Evolutionary conservation across 306 rosid genomes (phyloP).

Genomic region (Lathyrus aphaca): DNA sequence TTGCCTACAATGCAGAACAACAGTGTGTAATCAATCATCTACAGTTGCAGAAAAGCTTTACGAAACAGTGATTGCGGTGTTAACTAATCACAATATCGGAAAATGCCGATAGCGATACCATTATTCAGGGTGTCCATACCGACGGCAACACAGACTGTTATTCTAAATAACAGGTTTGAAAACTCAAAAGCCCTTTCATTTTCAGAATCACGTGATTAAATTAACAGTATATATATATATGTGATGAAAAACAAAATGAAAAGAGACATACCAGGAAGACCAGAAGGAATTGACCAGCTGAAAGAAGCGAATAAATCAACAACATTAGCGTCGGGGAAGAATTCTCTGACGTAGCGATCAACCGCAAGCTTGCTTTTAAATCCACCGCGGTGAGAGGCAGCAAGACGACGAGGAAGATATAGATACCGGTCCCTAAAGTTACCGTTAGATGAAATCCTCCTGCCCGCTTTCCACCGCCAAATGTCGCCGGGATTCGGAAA

Average conservation of each 20-base stretch:
- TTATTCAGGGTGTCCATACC: too few relatives aligned
- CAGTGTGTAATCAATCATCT: constrained; percentile 5
- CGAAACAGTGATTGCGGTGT: too few relatives aligned
- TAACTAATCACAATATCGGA: too few relatives aligned
- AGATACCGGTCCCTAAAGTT: constrained; percentile 66
- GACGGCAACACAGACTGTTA: too few relatives aligned
- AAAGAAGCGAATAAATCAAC: constrained; percentile 63
- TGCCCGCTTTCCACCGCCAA: constrained; percentile 76
- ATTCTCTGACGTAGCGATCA: constrained; percentile 50
- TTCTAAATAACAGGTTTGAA: too few relatives aligned
- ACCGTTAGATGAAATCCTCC: constrained; percentile 57
- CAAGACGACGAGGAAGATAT: constrained; percentile 60
- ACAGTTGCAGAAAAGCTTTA: neutral
- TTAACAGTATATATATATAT: too few relatives aligned
- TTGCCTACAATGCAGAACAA: constrained; percentile 43
- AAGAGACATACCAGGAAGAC: constrained; percentile 41
- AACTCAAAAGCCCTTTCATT: too few relatives aligned
- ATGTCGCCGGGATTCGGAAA: constrained; percentile 75
- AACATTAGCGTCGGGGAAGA: constrained; percentile 48
- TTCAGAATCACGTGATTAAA: too few relatives aligned
- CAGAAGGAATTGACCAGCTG: constrained; percentile 70
- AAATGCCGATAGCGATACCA: too few relatives aligned
- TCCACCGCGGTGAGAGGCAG: constrained; percentile 3
- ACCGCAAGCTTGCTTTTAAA: constrained; percentile 72
- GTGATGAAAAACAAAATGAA: too few relatives aligned